Base-by-base conservation (phyloP, 805 yeast genomes). In the Yamadazyma endophytica region DNA sequence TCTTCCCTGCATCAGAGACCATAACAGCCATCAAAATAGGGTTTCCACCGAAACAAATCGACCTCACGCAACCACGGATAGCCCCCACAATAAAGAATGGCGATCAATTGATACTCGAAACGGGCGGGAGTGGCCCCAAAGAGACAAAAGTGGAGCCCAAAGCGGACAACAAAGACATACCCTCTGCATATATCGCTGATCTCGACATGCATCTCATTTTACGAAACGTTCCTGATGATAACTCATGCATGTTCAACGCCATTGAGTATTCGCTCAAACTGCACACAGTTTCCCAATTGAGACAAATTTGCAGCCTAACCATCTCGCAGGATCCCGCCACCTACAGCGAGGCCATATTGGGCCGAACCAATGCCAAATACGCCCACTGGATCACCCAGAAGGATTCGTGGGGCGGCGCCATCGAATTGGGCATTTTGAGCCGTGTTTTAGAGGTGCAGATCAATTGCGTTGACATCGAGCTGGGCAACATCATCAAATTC, bases 341-440 rank as follows among this genome's bases (percentile, higher is more conserved):
- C 12, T 82, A 75, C 50, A 64, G 62, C 28, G 79, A 70, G 22
- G 80, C 75, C 0, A 69, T 80, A 3, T 56, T 83, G 28, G 88
- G 84, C 3, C 63, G 62, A 36, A 55, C 70, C 0, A 52, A 58
- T 2, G 46, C 49, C 0, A 70, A 72, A 7, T 83, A 83, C 47
- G 55, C 71, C 20, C 39, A 55, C 5, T 83, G 92, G 90, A 83
- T 83, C 14, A 42, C 49, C 27, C 58, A 68, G 34, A 68, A 68
- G 13, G 75, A 68, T 21, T 69, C 82, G 12, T 83, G 92, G 94
- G 94, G 94, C 18, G 94, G 94, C 5, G 90, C 86, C 2, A 82
- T 83, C 28, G 94, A 83, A 49, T 55, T 82, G 27, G 75, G 77
- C 6, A 79, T 83, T 5, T 49, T 83, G 17, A 67, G 84, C 2